A percentile compares a stretch with the other conserved stretches of the same genome.
These are phyloP conservation scores for barrel medic (Medicago truncatula) DNA, from an alignment of 306 rosid genomes.

Conservation along the genomic window DNA sequence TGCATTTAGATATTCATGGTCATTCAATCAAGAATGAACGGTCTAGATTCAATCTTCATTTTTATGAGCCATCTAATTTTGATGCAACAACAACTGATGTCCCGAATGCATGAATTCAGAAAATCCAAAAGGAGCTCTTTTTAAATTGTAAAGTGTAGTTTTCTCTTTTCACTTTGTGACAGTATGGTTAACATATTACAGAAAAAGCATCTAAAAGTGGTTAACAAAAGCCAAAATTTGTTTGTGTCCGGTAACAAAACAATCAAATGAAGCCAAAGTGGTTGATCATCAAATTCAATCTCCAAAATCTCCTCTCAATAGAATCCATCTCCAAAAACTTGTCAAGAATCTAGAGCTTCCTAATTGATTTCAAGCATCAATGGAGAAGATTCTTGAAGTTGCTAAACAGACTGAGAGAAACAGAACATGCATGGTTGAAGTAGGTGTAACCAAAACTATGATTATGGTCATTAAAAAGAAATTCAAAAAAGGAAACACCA, in stretches of 20 bases:
- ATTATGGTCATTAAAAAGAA: conserved; percentile 42
- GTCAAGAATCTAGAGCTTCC: conserved; percentile 47
- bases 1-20: too few species aligned
- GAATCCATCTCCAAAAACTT: conserved; percentile 49
- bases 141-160: too few species aligned
- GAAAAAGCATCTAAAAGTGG: conserved; percentile 83
- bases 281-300: conserved; percentile 52
- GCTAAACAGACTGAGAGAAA: conserved; percentile 54
- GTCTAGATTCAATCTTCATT: too few species aligned
- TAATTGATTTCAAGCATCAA: neutral
- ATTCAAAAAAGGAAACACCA: conserved; percentile 44
- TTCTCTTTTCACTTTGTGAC: too few species aligned
- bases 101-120: too few species aligned
- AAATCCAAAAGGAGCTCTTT: too few species aligned
- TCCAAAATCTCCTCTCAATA: conserved; percentile 49
- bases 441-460: conserved; percentile 60
- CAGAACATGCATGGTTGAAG: conserved; percentile 60
- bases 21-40: too few species aligned
- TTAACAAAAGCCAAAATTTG: conserved; percentile 39
- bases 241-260: conserved; percentile 74
- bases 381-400: conserved; percentile 55
- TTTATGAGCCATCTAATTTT: too few species aligned
- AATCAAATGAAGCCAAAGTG: conserved; percentile 48
- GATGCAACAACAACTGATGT: too few species aligned
- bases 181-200: too few species aligned